These are phyloP conservation scores for Penstemon newberryi DNA, from an alignment of 257 asterid genomes.

Conservation along the genomic window DNA sequence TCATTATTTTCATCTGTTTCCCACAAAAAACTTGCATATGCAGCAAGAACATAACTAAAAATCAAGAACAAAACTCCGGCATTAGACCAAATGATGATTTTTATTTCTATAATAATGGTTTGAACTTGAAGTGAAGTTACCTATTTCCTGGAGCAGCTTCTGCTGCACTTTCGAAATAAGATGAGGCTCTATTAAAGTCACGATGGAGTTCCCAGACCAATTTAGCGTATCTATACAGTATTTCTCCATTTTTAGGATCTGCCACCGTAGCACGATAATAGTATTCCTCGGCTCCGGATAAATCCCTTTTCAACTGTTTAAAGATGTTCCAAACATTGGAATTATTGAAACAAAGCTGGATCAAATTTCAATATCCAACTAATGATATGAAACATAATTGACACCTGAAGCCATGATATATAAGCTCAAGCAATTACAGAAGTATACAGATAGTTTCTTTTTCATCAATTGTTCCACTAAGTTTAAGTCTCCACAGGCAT, in stretches of 20 bases:
- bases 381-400: too few relatives aligned
- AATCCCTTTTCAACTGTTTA: conserved; percentile 64
- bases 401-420: too few relatives aligned
- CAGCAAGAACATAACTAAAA: conserved; percentile 77
- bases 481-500: too few relatives aligned
- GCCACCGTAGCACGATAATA: conserved; percentile 57
- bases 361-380: too few relatives aligned
- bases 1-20: conserved; percentile 56
- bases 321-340: neutral
- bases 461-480: too few relatives aligned
- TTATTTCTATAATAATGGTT: too few relatives aligned
- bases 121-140: conserved; percentile 29
- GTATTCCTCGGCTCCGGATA: conserved; percentile 71
- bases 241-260: conserved; percentile 69
- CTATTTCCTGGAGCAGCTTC: conserved; percentile 73
- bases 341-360: too few relatives aligned
- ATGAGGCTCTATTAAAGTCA: conserved; percentile 55
- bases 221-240: conserved; percentile 56
- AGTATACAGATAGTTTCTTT: too few relatives aligned
- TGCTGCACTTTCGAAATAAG: conserved; percentile 62
- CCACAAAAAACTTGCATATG: conserved; percentile 84
- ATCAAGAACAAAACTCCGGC: neutral
- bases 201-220: conserved; percentile 72
- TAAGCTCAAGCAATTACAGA: too few relatives aligned
- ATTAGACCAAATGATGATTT: too few relatives aligned